phyloP scores from a whole-genome alignment of 2,329 filamentous ascomycete genomes.

The Aureobasidium sp. region DNA sequence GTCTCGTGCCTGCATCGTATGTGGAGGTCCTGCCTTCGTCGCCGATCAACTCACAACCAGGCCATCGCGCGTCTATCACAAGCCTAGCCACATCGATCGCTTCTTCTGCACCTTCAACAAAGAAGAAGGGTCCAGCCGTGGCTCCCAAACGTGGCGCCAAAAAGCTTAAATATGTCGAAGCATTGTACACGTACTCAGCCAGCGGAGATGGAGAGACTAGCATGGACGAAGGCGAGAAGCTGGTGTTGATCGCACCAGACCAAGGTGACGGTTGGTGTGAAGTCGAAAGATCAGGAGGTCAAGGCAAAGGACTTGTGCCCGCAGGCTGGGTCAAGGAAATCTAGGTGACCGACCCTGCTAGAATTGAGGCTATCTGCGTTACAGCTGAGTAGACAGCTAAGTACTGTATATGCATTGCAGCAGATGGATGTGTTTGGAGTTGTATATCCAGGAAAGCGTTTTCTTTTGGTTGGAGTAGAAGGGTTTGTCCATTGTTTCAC shows the following conservation, averaged over 20 bases:
- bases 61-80: conserved; percentile 49
- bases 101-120: conserved; percentile 35
- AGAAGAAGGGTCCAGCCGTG: conserved; percentile 87
- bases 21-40: conserved; percentile 55
- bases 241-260: conserved; percentile 83
- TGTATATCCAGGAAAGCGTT: conserved; percentile 4
- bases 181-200: conserved; percentile 84
- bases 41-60: background rate
- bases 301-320: conserved; percentile 79
- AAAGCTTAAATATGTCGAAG: conserved; percentile 69
- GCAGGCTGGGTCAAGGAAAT: conserved; percentile 85
- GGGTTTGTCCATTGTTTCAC: background rate
- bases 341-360: conserved; percentile 12
- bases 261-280: conserved; percentile 93
- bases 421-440: conserved; percentile 1
- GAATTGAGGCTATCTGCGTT: background rate
- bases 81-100: conserved; percentile 52
- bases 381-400: too few species aligned
- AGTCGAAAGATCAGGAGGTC: conserved; percentile 73
- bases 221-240: conserved; percentile 85
- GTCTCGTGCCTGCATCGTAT: conserved; percentile 81
- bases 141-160: conserved; percentile 75
- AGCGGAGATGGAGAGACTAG: conserved; percentile 80
- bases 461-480: background rate
- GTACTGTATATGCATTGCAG: background rate